These are phyloP conservation scores for Trichophyton equinum DNA, from an alignment of 2,329 filamentous ascomycete species.

Conservation along the genomic window DNA sequence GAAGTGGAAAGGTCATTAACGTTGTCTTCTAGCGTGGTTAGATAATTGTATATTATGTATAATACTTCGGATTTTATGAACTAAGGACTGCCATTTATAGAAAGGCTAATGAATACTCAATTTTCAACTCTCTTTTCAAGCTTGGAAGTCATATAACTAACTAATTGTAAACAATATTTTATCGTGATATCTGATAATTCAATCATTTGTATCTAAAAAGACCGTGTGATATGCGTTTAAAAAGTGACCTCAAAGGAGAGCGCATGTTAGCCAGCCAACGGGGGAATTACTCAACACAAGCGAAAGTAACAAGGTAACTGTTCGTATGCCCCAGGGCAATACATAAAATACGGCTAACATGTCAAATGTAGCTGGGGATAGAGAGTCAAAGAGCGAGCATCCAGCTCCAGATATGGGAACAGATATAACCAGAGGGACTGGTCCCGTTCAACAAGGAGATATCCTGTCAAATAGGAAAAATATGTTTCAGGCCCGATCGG, in stretches of 20 bases:
- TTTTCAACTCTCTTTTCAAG: neutral
- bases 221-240: neutral
- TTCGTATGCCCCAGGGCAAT: neutral
- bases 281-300: neutral
- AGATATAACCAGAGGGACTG: neutral
- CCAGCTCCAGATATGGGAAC: neutral
- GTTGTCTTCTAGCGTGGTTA: slow-evolving; percentile 45
- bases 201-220: neutral
- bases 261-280: neutral
- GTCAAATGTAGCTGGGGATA: neutral
- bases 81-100: neutral
- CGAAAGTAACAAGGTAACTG: neutral
- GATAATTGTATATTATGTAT: neutral
- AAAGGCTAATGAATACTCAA: neutral
- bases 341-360: neutral
- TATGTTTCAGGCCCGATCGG: neutral
- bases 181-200: neutral
- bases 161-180: neutral
- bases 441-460: neutral
- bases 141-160: neutral
- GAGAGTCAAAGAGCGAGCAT: neutral
- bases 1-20: slow-evolving; percentile 58
- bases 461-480: neutral
- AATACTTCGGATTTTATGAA: neutral
- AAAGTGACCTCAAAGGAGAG: neutral